Evolutionary conservation across 2,329 filamentous ascomycete species (phyloP).

Genomic region (Diplodia mutila): DNA sequence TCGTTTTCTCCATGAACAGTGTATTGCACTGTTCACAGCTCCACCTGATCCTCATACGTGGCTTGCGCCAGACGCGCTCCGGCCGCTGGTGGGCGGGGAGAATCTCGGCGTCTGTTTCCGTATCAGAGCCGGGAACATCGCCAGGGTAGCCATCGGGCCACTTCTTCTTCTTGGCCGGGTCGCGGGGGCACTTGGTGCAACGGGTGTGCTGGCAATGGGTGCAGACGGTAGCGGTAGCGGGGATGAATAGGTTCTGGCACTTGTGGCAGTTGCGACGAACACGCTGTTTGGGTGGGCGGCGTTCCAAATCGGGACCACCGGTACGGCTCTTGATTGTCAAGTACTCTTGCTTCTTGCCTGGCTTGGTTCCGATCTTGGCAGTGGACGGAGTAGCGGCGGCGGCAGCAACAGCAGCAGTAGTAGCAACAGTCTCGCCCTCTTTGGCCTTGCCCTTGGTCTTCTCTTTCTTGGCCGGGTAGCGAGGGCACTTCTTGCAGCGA

Average conservation of each 20-base stretch:
- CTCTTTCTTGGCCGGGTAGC: slow-evolving; percentile 69
- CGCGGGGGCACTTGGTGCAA: slow-evolving; percentile 79
- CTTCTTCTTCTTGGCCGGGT: slow-evolving; percentile 72
- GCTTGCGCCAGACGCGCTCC: slow-evolving; percentile 49
- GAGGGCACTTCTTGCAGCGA: slow-evolving; percentile 79
- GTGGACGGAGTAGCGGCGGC: slow-evolving; percentile 4
- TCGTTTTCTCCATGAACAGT: slow-evolving; percentile 60
- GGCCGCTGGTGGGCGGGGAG: slow-evolving; percentile 32
- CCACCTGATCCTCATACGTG: slow-evolving; percentile 50
- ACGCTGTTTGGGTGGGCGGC: slow-evolving; percentile 72
- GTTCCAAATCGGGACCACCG: slow-evolving; percentile 71
- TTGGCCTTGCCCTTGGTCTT: slow-evolving; percentile 35
- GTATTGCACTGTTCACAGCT: slow-evolving; percentile 66
- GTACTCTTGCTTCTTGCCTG: slow-evolving; percentile 48
- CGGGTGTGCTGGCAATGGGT: slow-evolving; percentile 70
- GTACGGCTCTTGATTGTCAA: slow-evolving; percentile 67
- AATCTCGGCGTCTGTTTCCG: slow-evolving; percentile 39
- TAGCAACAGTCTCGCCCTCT: slow-evolving; percentile 38
- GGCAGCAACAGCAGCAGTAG: neutral
- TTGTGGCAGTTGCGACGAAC: slow-evolving; percentile 77
- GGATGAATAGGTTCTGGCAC: slow-evolving; percentile 66
- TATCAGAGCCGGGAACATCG: slow-evolving; percentile 49
- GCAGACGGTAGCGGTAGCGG: slow-evolving; percentile 62
- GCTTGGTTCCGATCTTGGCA: slow-evolving; percentile 18
- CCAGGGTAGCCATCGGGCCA: slow-evolving; percentile 73